Base-by-base conservation (phyloP, 2,329 filamentous ascomycete species). In the Penicillium brevicompactum region DNA sequence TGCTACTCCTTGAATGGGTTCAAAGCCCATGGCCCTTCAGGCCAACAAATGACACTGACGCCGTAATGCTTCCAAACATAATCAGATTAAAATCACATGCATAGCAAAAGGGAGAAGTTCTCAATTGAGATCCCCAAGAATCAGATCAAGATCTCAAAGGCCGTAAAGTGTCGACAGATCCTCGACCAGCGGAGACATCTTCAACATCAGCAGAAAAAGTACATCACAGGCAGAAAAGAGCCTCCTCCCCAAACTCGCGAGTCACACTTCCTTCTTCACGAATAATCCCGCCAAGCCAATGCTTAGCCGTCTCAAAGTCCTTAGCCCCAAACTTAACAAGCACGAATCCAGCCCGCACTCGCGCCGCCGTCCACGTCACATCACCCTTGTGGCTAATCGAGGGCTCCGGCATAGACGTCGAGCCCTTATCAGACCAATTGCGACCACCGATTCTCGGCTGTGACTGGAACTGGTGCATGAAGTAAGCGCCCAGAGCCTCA, bases 251-350 rank as follows among this genome's bases (percentile, higher is more conserved):
- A 78, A 97, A 97, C 11, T 84, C 76, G 49, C 77, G 72, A 14
- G 82, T 76, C 9, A 96, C 80, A 59, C 84, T 92, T 1, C 89
- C 90, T 71, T 96, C 91, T 58, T 85, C 82, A 44, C 80, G 75
- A 45, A 96, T 76, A 84, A 97, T 89, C 6, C 80, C 81, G 9
- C 86, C 85, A 55, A 97, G 80, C 91, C 92, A 97, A 45, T 83
- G 77, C 62, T 90, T 85, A 4, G 88, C 92, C 24, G 87, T 88
- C 71, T 97, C 92, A 22, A 96, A 88, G 43, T 87, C 88, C 51
- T 81, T 82, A 1, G 92, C 90, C 1, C 90, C 91, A 71, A 97
- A 95, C 72, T 97, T 97, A 63, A 97, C 88, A 24, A 97, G 82
- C 3, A 94, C 88, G 67, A 93, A 96, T 4, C 91, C 88, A 14